Evolutionary conservation across 371 early-diverging fungal species (phyloP).

Genomic region (Polyrhizophydium stewartii): DNA sequence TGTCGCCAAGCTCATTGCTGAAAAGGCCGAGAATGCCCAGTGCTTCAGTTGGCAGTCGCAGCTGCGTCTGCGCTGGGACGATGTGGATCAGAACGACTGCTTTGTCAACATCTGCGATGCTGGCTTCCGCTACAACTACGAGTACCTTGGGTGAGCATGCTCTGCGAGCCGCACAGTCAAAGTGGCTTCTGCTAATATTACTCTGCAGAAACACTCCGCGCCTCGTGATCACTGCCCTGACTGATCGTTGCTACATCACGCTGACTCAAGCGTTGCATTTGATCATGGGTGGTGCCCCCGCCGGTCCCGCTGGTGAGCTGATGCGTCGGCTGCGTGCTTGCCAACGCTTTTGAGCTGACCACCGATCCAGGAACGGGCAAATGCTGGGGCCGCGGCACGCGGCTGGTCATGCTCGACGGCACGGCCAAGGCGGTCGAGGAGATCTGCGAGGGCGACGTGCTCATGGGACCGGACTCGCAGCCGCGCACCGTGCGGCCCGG

Average conservation of each 20-base stretch:
- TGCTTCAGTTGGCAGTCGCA: conserved; percentile 64
- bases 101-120: conserved; percentile 64
- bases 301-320: conserved; percentile 49
- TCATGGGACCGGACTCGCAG: no score
- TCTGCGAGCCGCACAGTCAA: no score
- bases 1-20: conserved; percentile 59
- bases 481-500: no score
- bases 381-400: no score
- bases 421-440: no score
- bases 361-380: no score
- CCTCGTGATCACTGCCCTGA: conserved; percentile 57
- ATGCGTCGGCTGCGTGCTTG: neutral
- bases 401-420: no score
- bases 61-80: conserved; percentile 59
- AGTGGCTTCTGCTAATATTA: no score
- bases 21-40: conserved; percentile 60
- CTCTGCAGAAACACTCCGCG: conserved; percentile 38
- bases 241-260: conserved; percentile 64
- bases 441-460: no score
- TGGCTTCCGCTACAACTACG: conserved; percentile 56
- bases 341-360: no score
- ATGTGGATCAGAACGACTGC: conserved; percentile 46
- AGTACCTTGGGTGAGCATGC: conserved; percentile 43
- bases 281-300: conserved; percentile 63
- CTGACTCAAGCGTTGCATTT: conserved; percentile 58